Base-by-base conservation (phyloP, 768 basidiomycete genomes). In the Hemileccinum impolitum region DNA sequence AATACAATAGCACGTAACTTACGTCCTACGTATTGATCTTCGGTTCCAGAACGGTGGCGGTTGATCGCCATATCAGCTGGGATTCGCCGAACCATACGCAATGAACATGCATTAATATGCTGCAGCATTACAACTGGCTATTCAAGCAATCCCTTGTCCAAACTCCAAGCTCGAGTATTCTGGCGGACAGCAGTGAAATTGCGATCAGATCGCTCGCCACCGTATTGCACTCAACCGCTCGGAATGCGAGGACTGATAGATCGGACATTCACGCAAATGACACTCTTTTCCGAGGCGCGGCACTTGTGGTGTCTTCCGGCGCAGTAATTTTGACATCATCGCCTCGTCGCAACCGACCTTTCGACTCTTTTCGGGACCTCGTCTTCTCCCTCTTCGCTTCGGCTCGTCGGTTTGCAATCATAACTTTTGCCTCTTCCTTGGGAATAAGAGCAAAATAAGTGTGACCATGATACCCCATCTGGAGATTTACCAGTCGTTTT, bases 341-440 rank as follows among this genome's bases (percentile, higher is more conserved):
- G 23, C 47, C 26, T 31, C 13, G 45, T 47, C 35, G 62, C 48
- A 52, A 14, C 54, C 49, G 54, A 43, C 45, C 11, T 36, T 50
- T 52, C 42, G 31, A 41, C 31, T 58, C 49, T 37, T 64, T 74
- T 34, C 66, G 64, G 40, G 52, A 48, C 50, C 60, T 74, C 14
- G 60, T 60, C 54, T 72, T 76, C 39, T 70, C 64, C 59, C 67
- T 71, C 62, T 75, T 77, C 30, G 55, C 60, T 38, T 65, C 67
- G 30, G 70, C 63, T 28, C 65, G 66, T 54, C 65, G 67, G 34
- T 70, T 70, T 19, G 62, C 58, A 21, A 78, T 67, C 41, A 66
- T 53, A 7, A 63, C 66, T 47, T 73, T 78, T 14, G 69, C 68
- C 54, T 75, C 74, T 55, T 74, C 72, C 75, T n/a, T 77, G 54